Base-by-base conservation (phyloP, 2,329 filamentous ascomycete genomes). In the Cladorrhinum sp. region DNA sequence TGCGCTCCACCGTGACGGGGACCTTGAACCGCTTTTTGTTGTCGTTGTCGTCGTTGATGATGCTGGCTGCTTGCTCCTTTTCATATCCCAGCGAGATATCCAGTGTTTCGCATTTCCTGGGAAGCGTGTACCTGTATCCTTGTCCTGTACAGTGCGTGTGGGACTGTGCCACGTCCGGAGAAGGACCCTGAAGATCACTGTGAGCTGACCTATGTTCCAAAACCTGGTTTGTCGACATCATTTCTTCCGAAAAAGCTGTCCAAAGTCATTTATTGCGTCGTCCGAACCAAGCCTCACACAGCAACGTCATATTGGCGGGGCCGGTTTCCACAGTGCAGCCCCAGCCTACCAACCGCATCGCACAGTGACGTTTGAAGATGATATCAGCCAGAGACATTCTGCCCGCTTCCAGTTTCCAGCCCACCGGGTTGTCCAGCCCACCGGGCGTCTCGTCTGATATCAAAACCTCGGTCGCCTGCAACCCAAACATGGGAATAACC, bases 231-330 rank as follows among this genome's bases (percentile, higher is more conserved):
- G 20, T 39, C 30, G 30, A 39, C 20, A 33, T 55, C 52, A 36
- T 39, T 26, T 26, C 49, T 23, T n/a, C 21, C 26, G 10, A 10
- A 30, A 8, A 54, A 54, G 28, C 21, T 18, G 16, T 54, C 28
- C 20, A 54, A 53, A 30, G 21, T n/a, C 36, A 30, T n/a, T n/a
- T n/a, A n/a, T n/a, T n/a, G n/a, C n/a, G n/a, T n/a, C n/a, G n/a
- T n/a, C n/a, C n/a, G n/a, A n/a, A n/a, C n/a, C n/a, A 33, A 20
- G 24, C 57, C 52, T 53, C 48, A 16, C 46, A 49, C 39, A 46
- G 18, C 60, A 60, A 67, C 65, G 65, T 67, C 65, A 67, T 67
- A 26, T 51, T 42, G 58, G 61, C 52, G 65, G 64, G 59, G 57
- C 46, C 14, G 3, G 46, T 12, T 50, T 21, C 46, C 18, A 7